A percentile compares a stretch with the other conserved stretches of the same genome.
phyloP scores from a whole-genome alignment of 331 rosid species.

The Arachis monticola region DNA sequence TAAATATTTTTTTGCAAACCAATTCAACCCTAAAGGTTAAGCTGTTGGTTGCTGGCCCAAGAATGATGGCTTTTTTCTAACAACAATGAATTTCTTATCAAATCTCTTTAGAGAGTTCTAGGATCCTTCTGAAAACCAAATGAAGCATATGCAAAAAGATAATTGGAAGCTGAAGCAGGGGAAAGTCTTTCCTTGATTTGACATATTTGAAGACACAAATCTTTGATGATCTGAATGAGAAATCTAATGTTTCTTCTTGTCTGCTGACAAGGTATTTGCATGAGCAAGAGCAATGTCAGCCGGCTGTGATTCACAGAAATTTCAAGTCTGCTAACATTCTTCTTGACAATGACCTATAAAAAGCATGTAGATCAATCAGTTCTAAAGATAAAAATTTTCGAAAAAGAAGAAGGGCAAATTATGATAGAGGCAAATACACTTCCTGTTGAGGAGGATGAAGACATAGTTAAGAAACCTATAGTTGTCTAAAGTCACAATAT shows the following conservation, averaged over 20 bases:
- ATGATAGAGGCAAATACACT: too few relatives aligned
- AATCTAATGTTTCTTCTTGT: constrained; percentile 42
- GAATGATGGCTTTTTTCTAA: background rate
- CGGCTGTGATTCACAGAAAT: constrained; percentile 74
- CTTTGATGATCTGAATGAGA: constrained; percentile 25
- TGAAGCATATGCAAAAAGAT: background rate
- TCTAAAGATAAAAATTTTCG: too few relatives aligned
- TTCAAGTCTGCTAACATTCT: too few relatives aligned
- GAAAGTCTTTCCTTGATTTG: background rate
- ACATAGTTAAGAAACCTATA: too few relatives aligned
- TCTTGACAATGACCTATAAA: too few relatives aligned
- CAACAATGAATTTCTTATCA: background rate
- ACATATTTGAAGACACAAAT: constrained; percentile 11
- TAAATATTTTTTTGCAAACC: constrained; percentile 5
- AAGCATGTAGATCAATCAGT: too few relatives aligned
- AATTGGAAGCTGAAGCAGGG: background rate
- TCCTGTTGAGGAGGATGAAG: too few relatives aligned
- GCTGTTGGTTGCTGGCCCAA: background rate
- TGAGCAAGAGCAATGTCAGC: constrained; percentile 67
- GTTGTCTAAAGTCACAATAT: too few relatives aligned
- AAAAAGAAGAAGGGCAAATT: too few relatives aligned
- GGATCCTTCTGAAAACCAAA: background rate
- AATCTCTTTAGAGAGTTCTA: background rate
- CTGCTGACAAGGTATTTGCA: constrained; percentile 78
- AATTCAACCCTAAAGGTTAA: background rate